Conservation (phyloP, 495 filamentous ascomycete genomes). For the Oidiodendron maius region DNA sequence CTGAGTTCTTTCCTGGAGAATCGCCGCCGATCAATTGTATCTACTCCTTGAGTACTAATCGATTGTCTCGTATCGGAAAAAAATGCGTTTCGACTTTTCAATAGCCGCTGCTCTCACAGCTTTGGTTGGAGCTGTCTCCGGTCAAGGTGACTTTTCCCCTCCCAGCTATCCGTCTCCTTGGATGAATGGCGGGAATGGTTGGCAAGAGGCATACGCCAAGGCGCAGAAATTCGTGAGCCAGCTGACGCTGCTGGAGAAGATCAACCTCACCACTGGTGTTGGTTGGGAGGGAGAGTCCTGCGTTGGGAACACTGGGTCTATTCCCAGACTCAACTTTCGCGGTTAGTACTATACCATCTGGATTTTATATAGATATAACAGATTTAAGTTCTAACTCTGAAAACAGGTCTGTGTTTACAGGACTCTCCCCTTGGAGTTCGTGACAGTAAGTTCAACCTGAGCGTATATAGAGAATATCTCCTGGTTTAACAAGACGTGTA, state of each 20-base stretch:
- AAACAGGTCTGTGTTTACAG: conserved; percentile 65
- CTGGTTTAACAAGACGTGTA: conserved; percentile 16
- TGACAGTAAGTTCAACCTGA: conserved; percentile 39
- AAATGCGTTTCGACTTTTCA: conserved; percentile 4
- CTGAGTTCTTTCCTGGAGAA: too few species aligned
- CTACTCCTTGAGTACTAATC: neutral
- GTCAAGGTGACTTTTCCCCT: conserved; percentile 27
- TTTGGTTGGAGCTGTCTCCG: conserved; percentile 11
- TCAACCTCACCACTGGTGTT: conserved; percentile 84
- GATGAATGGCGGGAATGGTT: conserved; percentile 64
- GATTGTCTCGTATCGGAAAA: neutral
- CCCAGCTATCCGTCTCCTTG: conserved; percentile 85
- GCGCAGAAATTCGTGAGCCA: conserved; percentile 75
- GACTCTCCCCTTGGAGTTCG: conserved; percentile 86
- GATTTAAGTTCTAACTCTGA: neutral
- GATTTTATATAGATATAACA: too few species aligned
- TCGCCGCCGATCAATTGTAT: neutral
- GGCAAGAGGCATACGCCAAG: conserved; percentile 72
- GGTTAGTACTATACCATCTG: conserved; percentile 24
- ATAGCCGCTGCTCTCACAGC: conserved; percentile 10
- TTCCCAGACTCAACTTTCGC: conserved; percentile 73
- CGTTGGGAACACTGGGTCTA: conserved; percentile 42
- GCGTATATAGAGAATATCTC: neutral
- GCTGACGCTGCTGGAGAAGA: conserved; percentile 83
- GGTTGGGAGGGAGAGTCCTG: conserved; percentile 46